Conservation (phyloP, 306 rosid genomes). For the Citrullus colocynthis region DNA sequence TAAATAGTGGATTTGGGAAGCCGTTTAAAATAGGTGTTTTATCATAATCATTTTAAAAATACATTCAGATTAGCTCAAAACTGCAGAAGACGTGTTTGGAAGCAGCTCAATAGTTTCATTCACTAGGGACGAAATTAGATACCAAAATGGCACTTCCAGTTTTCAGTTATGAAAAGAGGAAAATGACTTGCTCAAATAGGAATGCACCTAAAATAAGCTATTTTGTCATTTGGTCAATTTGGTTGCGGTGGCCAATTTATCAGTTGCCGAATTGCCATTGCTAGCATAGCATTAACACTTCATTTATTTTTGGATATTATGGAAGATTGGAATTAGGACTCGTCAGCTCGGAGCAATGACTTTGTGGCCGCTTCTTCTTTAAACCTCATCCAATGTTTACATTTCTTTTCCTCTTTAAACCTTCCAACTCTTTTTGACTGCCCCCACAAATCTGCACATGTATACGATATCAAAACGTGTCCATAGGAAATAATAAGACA, state of each 20-base stretch:
- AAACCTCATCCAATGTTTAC: background rate
- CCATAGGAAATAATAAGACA: background rate
- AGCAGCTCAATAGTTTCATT: background rate
- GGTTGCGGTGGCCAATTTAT: background rate
- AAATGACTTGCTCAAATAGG: background rate
- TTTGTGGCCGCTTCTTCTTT: background rate
- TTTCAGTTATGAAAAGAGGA: background rate
- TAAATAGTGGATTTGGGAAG: background rate
- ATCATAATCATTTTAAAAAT: background rate
- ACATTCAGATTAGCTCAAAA: background rate
- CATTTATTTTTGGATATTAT: background rate
- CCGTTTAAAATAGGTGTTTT: background rate
- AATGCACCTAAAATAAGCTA: background rate
- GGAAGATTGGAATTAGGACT: background rate
- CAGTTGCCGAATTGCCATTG: background rate
- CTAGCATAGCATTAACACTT: background rate
- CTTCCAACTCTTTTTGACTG: background rate
- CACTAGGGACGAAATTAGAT: background rate
- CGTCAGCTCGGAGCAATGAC: background rate
- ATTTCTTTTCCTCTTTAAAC: background rate
- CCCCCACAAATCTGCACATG: constrained; percentile 2
- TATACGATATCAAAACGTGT: background rate
- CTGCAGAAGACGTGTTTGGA: background rate
- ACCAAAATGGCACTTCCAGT: background rate
- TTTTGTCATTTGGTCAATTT: background rate